A percentile compares a stretch with the other conserved stretches of the same genome.
Conservation (phyloP, 768 basidiomycete genomes). For the Mycena vulgaris region DNA sequence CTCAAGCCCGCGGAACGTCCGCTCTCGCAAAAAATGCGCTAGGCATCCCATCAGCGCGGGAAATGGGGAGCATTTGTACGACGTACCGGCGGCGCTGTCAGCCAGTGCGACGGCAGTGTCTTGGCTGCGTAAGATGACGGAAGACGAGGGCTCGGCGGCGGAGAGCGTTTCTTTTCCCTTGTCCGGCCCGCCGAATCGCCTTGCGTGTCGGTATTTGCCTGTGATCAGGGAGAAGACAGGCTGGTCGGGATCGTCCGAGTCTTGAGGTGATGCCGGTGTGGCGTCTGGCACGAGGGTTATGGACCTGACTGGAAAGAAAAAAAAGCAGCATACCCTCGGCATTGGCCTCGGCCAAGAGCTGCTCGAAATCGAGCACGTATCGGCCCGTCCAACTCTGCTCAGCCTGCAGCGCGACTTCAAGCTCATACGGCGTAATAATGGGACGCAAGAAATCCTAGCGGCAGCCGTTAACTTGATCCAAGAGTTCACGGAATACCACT, state of each 20-base stretch:
- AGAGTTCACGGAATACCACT: not conserved
- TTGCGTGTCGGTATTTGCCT: conserved; percentile 87
- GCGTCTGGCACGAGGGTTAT: not conserved
- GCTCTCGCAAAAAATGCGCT: conserved; percentile 81
- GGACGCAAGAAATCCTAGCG: conserved; percentile 92
- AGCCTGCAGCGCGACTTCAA: conserved; percentile 82
- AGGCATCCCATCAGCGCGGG: not conserved
- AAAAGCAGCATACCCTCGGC: not conserved
- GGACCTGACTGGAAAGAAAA: not conserved
- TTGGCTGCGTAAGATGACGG: conserved; percentile 75
- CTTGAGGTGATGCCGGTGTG: not conserved
- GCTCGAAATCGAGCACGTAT: conserved; percentile 86
- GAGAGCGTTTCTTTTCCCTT: conserved; percentile 38
- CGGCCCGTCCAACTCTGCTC: conserved; percentile 81
- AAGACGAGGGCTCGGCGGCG: conserved; percentile 46
- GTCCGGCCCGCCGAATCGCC: conserved; percentile 68
- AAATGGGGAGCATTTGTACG: not conserved
- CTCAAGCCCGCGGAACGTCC: conserved; percentile 89
- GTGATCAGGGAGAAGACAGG: conserved; percentile 91
- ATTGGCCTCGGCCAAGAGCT: conserved; percentile 58
- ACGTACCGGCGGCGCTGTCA: conserved; percentile 82
- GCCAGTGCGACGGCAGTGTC: conserved; percentile 69
- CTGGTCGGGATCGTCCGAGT: conserved; percentile 66
- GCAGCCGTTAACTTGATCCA: not conserved
- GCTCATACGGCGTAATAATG: conserved; percentile 95